phyloP scores from a whole-genome alignment of 345 rosid species.

The Brassica carinata region DNA sequence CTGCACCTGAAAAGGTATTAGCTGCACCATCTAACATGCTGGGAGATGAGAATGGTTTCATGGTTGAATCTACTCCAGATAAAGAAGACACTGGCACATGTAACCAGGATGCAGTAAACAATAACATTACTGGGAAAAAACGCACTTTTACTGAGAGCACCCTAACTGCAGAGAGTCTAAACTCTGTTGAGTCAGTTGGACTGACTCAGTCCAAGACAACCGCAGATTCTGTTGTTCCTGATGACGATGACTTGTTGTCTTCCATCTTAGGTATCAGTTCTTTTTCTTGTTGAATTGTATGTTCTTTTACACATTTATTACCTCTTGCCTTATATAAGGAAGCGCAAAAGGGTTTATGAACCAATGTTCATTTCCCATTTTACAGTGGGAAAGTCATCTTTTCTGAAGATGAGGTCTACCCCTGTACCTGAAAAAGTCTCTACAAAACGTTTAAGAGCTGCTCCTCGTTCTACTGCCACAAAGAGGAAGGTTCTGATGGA shows the following conservation, averaged over 20 bases:
- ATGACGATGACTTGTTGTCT: conserved; percentile 90
- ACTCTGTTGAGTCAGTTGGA: conserved; percentile 72
- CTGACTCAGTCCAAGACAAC: conserved; percentile 55
- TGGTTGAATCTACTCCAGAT: conserved; percentile 64
- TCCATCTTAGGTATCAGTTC: conserved; percentile 81
- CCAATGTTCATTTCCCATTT: conserved; percentile 12
- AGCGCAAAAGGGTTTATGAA: neutral
- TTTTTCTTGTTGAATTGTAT: neutral
- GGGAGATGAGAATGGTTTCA: conserved; percentile 53
- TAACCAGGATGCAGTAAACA: conserved; percentile 46
- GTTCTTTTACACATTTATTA: too few relatives aligned
- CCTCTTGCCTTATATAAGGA: too few relatives aligned
- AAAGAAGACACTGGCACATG: conserved; percentile 27
- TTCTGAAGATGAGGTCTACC: conserved; percentile 74
- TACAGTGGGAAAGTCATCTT: conserved; percentile 86
- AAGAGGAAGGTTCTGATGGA: conserved; percentile 97
- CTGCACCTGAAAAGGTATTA: conserved; percentile 82
- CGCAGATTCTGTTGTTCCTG: conserved; percentile 65
- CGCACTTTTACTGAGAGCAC: conserved; percentile 80
- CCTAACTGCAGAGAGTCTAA: conserved; percentile 60
- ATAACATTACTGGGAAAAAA: conserved; percentile 63
- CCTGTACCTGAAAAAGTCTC: conserved; percentile 63
- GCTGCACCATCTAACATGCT: conserved; percentile 52
- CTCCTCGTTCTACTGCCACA: conserved; percentile 58
- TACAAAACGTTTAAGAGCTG: conserved; percentile 58